Base-by-base conservation (phyloP, 441 rosid species). In the Eutrema salsugineum region DNA sequence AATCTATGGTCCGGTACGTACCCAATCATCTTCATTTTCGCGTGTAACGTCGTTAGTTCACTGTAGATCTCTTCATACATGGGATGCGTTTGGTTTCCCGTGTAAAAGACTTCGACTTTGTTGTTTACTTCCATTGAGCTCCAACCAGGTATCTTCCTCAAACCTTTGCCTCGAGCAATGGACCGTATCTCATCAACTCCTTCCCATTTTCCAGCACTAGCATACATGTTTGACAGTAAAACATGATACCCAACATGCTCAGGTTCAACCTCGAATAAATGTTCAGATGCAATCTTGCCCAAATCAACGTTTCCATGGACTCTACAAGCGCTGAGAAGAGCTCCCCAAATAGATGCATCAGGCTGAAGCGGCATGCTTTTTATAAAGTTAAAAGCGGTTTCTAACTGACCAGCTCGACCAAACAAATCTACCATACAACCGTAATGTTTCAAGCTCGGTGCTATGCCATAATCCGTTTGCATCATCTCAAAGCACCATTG, bases 191-290 rank as follows among this genome's bases (percentile, higher is more conserved):
- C 63, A 36, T 36, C 63, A 0, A 58, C 63, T 6, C 46, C 46
- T 22, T 58, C 63, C 63, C 63, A 58, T 58, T 58, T 58, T 58
- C 63, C 63, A 58, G 63, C 63, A 20, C 63, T 58, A 36, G 63
- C 63, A 12, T 58, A 58, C 63, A 58, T 58, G 63, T 58, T 58
- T 1, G 63, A 58, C 6, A 58, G 46, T 2, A 58, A 20, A 12
- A 58, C 46, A 1, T 58, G 63, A 58, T 58, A 58, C 6, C 63
- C 63, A 0, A 58, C 46, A 58, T 58, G 63, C 46, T 58, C 32
- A 0, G 63, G 63, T 0, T 58, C 63, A 12, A 58, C 63, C 63
- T 58, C 46, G 17, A 58, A 58, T 15, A 58, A 14, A 36, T 36
- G 46, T 11, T 58, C 46, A 19, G 63, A 58, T 3, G 63, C 63